A percentile compares a stretch with the other conserved stretches of the same genome.
Evolutionary conservation across 2,329 filamentous ascomycete genomes (phyloP).

Genomic region (Anthostomella pinea): DNA sequence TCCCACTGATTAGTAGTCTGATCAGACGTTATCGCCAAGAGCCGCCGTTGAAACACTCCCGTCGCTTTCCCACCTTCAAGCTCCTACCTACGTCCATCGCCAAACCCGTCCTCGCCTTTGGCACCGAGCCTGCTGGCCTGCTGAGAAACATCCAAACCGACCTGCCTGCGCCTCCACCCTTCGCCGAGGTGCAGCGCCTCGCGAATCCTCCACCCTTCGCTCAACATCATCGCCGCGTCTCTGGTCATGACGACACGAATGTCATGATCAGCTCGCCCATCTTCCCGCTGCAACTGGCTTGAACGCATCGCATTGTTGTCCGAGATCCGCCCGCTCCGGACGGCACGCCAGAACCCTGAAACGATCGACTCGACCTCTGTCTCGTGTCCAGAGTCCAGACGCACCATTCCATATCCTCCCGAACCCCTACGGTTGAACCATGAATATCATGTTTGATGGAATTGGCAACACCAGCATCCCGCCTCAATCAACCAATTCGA

Average conservation of each 20-base stretch:
- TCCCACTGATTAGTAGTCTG: no score
- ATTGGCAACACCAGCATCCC: constrained; percentile 30
- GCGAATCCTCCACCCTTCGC: constrained; percentile 5
- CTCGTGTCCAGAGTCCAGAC: constrained; percentile 13
- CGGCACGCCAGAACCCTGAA: constrained; percentile 16
- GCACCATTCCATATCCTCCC: constrained; percentile 6
- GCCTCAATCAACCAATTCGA: constrained; percentile 26
- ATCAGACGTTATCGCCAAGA: no score
- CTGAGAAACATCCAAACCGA: no score
- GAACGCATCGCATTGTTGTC: constrained; percentile 7
- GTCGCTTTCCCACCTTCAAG: no score
- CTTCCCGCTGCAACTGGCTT: constrained; percentile 17
- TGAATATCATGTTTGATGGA: constrained; percentile 29
- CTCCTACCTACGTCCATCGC: no score
- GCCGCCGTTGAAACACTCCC: constrained; percentile 1
- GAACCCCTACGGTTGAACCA: constrained; percentile 10
- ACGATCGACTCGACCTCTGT: constrained; percentile 17
- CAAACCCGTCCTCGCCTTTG: no score
- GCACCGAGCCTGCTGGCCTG: no score
- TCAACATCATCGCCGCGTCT: constrained; percentile 1
- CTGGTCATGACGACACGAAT: constrained; percentile 17
- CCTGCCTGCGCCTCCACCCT: no score
- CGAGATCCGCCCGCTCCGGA: constrained; percentile 14
- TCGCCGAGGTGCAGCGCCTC: no score
- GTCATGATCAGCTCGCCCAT: constrained; percentile 8